Evolutionary conservation across 108 stramenopile genomes (phyloP).

Genomic region (Cyclostephanos invisitatus): DNA sequence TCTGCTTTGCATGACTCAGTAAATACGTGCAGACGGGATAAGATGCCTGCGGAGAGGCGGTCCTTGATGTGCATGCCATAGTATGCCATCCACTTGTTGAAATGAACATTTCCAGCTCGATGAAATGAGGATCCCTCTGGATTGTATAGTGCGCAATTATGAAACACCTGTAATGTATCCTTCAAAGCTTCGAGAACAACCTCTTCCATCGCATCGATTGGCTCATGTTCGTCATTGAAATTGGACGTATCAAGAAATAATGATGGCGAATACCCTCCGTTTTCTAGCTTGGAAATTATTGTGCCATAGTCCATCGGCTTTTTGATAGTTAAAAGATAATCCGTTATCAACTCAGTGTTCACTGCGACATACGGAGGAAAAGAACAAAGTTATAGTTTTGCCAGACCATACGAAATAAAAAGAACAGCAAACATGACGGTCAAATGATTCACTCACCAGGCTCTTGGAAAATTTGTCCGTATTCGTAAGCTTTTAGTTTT

Average conservation of each 20-base stretch:
- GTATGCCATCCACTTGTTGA: conserved; percentile 46
- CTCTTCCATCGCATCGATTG: conserved; percentile 29
- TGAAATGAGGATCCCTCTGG: conserved; percentile 59
- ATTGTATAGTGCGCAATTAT: conserved; percentile 80
- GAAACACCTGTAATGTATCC: conserved; percentile 78
- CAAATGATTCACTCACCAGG: conserved; percentile 45
- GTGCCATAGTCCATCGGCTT: conserved; percentile 81
- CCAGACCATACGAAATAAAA: not conserved
- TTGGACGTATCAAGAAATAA: conserved; percentile 10
- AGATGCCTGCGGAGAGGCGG: conserved; percentile 47
- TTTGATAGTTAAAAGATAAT: conserved; percentile 58
- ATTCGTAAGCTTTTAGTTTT: conserved; percentile 63
- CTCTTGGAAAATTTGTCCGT: conserved; percentile 61
- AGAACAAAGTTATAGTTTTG: not conserved
- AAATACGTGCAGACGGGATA: conserved; percentile 45
- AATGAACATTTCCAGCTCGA: conserved; percentile 72
- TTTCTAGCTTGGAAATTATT: conserved; percentile 51
- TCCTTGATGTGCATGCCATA: conserved; percentile 42
- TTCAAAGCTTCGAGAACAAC: conserved; percentile 50
- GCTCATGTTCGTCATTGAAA: not conserved
- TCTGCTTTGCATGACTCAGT: conserved; percentile 28
- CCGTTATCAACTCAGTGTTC: conserved; percentile 44
- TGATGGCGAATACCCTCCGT: conserved; percentile 49
- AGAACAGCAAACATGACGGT: not conserved
- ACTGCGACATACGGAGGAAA: conserved; percentile 23